Evolutionary conservation across 495 filamentous ascomycete genomes (phyloP), one percentile per base, ranked within the genome.

Genomic region (Xeromyces bisporus): DNA sequence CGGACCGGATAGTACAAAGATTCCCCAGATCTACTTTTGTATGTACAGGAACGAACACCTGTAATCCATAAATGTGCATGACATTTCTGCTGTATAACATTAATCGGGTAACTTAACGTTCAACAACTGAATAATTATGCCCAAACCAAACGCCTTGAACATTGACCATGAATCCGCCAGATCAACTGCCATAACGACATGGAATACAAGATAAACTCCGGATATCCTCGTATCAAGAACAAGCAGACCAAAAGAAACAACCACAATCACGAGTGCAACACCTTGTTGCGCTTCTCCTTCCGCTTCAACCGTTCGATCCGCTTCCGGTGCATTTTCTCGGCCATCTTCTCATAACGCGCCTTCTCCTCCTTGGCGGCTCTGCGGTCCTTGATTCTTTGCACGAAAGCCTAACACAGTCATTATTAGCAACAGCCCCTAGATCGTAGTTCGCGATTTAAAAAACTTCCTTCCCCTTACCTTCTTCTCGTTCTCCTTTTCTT

Each of bases 301-400:
- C 85, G 68, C 74, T 80, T 93, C 53, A 93, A 46, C 38, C 89
- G 69, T 58, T 97, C 89, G 15, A 97, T 76, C 39, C 85, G 64
- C 66, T 93, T 94, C 51, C 64, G 71, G 52, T 96, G 89, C 89
- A 97, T 96, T 62, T 84, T 94, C 56, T 87, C 80, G 17, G 81
- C 89, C 74, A 97, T 73, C 62, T 83, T 85, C 57, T 85, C 83
- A 50, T 81, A 96, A 23, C 91, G 69, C 39, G 78, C 83, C 57
- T 84, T 89, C 63, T 97, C 89, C 45, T 79, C 85, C 66, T 93
- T 93, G 5, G 70, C 73, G 14, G 73, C 79, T 26, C 82, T 66
- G 50, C 74, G 80, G 33, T 89, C 82, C 46, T 77, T 86, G 42
- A 96, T 79, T 11, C 66, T 63, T 46, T 80, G 66, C 33, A 89